Base-by-base conservation (phyloP, 1,284 basidiomycete species). In the Trichosporon faecale region DNA sequence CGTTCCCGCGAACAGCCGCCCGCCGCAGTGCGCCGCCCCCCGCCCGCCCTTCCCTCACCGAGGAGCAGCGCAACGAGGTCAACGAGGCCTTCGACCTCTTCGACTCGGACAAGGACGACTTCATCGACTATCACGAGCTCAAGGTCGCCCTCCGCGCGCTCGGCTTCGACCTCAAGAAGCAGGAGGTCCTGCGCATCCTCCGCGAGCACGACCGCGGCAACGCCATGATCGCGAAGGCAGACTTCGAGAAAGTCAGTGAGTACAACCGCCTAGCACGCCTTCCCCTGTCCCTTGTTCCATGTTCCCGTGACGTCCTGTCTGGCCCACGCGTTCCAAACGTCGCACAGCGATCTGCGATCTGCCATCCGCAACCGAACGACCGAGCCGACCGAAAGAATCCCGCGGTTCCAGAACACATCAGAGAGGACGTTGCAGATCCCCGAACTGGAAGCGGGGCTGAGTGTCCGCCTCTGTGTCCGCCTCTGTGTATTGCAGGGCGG, bases 51-150 rank as follows among this genome's bases (percentile, higher is more conserved):
- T 90, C 93, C 70, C 89, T 98, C 52, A 90, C 91, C 2, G 95
- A 98, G 69, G 95, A 98, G 81, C 96, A 98, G 83, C 92, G 93
- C 77, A 91, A 94, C 79, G 96, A 99, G 85, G 97, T 99, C 77
- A 95, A 94, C 82, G 97, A 99, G 81, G 97, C 96, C 0, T 99
- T 99, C 80, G 95, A 98, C 83, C 89, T 99, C 69, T 99, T 99
- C 80, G 97, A 99, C 85, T 94, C 94, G 33, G 96, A 99, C 87
- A 98, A 98, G 86, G 96, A 99, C 79, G 94, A 94, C 21, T 90
- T 88, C 67, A 87, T 97, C 72, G 95, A 96, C 85, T 98, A 98
- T 84, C 96, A 99, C 84, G 97, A 99, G 84, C 88, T 99, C 77
- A 98, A 98, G 83, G 96, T 99, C 75, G 95, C 96, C 57, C 95